phyloP scores from a whole-genome alignment of 495 filamentous ascomycete genomes.

The Oidiodendron maius region DNA sequence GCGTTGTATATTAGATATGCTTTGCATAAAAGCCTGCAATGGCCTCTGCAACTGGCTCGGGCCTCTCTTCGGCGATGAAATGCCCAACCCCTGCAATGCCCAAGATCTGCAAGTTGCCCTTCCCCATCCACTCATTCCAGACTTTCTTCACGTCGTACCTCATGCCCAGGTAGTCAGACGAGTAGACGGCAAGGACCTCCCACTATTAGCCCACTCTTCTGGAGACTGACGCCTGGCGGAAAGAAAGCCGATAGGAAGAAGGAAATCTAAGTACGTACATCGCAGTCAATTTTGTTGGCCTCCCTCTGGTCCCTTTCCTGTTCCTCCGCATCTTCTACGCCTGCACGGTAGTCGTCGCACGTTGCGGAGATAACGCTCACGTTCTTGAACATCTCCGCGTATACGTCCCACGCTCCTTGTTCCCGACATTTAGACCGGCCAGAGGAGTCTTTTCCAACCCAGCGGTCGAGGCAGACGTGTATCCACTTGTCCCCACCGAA shows the following conservation, averaged over 20 bases:
- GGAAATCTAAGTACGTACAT: too few relatives aligned
- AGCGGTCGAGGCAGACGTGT: slow-evolving; percentile 22
- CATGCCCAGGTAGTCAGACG: slow-evolving; percentile 33
- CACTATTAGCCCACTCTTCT: too few relatives aligned
- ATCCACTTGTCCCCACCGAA: slow-evolving; percentile 35
- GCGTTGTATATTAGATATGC: slow-evolving; percentile 52
- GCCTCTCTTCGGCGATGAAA: slow-evolving; percentile 45
- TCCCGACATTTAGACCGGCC: slow-evolving; percentile 10
- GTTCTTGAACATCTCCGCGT: slow-evolving; percentile 33
- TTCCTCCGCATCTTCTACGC: slow-evolving; percentile 34
- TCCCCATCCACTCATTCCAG: slow-evolving; percentile 41
- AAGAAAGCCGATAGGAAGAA: too few relatives aligned
- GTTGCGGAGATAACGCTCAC: slow-evolving; percentile 28
- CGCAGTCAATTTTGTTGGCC: slow-evolving; percentile 41
- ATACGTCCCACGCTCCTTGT: slow-evolving; percentile 28
- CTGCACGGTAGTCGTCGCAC: slow-evolving; percentile 43
- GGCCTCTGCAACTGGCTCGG: slow-evolving; percentile 28
- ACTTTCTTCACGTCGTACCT: slow-evolving; percentile 35
- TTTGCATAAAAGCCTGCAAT: slow-evolving; percentile 23
- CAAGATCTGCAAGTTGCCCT: slow-evolving; percentile 20
- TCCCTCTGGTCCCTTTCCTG: slow-evolving; percentile 37
- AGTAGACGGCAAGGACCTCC: slow-evolving; percentile 37
- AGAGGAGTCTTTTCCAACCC: slow-evolving; percentile 21
- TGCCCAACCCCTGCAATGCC: slow-evolving; percentile 39
- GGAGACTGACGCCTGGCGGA: too few relatives aligned